Conservation (phyloP, 2,329 filamentous ascomycete species). For the Fusarium newnesense region DNA sequence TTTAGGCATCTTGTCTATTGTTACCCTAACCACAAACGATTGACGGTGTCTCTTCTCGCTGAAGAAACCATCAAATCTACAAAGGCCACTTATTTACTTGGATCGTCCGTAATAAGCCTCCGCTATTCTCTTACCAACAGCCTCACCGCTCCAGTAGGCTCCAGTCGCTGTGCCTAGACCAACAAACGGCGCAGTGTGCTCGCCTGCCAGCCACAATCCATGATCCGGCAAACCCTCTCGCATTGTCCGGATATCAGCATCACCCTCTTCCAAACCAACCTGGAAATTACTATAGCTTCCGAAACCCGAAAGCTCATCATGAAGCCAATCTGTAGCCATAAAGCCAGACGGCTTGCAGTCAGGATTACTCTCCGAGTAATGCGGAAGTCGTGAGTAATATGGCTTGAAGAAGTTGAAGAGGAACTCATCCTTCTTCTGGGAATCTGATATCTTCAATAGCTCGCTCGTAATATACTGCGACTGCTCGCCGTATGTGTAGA, state of each 20-base stretch:
- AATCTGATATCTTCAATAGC: slow-evolving; percentile 54
- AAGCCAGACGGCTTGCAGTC: slow-evolving; percentile 71
- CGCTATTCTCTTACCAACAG: slow-evolving; percentile 73
- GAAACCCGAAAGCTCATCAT: slow-evolving; percentile 81
- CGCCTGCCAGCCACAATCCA: slow-evolving; percentile 86
- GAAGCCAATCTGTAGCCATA: slow-evolving; percentile 80
- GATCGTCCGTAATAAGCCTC: slow-evolving; percentile 64
- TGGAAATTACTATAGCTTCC: slow-evolving; percentile 91
- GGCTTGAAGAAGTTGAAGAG: slow-evolving; percentile 77
- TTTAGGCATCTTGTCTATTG: slow-evolving; percentile 1
- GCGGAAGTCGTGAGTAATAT: slow-evolving; percentile 79
- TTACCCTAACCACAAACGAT: background rate
- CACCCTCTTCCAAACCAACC: slow-evolving; percentile 74
- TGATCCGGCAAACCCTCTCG: slow-evolving; percentile 70
- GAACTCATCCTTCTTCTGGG: slow-evolving; percentile 61
- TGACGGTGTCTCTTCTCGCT: background rate
- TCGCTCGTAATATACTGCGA: slow-evolving; percentile 63
- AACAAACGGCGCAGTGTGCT: slow-evolving; percentile 91
- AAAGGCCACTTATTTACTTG: slow-evolving; percentile 31
- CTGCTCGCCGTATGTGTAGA: slow-evolving; percentile 79
- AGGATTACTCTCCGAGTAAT: slow-evolving; percentile 65
- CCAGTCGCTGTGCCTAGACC: slow-evolving; percentile 89
- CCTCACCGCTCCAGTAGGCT: slow-evolving; percentile 91
- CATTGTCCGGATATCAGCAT: slow-evolving; percentile 75
- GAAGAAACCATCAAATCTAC: background rate